These are phyloP conservation scores for Cyclotella baltica DNA, from an alignment of 108 stramenopile genomes.

Conservation along the genomic window DNA sequence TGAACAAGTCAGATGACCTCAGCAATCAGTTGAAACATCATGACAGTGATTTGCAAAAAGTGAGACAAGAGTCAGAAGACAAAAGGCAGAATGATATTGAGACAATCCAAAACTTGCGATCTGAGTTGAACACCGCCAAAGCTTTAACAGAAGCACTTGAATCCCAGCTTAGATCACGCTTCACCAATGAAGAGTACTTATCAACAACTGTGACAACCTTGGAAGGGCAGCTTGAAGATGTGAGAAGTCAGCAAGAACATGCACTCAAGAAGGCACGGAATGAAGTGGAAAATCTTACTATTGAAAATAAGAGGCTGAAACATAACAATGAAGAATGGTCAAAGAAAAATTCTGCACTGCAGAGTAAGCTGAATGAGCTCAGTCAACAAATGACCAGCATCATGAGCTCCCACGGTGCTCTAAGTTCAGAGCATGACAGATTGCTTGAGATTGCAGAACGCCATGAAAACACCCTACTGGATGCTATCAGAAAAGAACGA, in stretches of 20 bases:
- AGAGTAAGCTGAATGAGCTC: slow-evolving; percentile 46
- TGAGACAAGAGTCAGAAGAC: slow-evolving; percentile 34
- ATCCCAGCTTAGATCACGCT: slow-evolving; percentile 57
- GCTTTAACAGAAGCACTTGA: slow-evolving; percentile 67
- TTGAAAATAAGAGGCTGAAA: slow-evolving; percentile 53
- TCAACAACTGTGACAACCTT: slow-evolving; percentile 53
- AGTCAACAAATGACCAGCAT: slow-evolving; percentile 55
- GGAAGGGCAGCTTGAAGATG: slow-evolving; percentile 54
- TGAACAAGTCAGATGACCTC: slow-evolving; percentile 43
- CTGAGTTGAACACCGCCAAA: slow-evolving; percentile 56
- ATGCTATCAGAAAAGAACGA: slow-evolving; percentile 52
- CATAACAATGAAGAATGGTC: slow-evolving; percentile 44
- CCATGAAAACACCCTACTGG: slow-evolving; percentile 48
- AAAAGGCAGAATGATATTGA: slow-evolving; percentile 43
- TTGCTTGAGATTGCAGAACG: slow-evolving; percentile 49
- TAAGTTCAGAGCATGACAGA: slow-evolving; percentile 62
- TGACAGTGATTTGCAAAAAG: slow-evolving; percentile 34
- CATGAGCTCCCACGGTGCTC: slow-evolving; percentile 54
- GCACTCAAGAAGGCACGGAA: slow-evolving; percentile 46
- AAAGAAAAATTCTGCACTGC: slow-evolving; percentile 49
- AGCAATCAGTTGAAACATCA: slow-evolving; percentile 44
- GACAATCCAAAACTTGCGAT: slow-evolving; percentile 51
- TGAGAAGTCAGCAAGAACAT: slow-evolving; percentile 45
- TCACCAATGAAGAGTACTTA: slow-evolving; percentile 63
- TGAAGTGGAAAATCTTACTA: slow-evolving; percentile 45